A percentile compares a stretch with the other conserved stretches of the same genome.
Conservation (phyloP, 306 rosid species). For the Luffa acutangula region DNA sequence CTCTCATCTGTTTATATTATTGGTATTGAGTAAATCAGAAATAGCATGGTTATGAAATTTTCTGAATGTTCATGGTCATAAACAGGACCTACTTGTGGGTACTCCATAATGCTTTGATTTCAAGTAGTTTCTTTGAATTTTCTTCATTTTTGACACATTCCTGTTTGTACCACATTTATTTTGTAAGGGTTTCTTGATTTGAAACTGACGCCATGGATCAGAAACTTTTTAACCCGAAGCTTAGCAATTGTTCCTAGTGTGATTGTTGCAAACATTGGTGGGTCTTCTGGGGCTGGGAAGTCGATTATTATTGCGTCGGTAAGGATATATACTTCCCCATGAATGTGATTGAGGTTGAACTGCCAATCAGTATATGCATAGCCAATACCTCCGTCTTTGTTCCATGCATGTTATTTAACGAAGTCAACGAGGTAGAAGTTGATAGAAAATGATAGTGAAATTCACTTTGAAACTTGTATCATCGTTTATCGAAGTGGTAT, state of each 20-base stretch:
- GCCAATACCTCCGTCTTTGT: background rate
- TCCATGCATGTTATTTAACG: background rate
- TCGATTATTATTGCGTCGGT: constrained; percentile 88
- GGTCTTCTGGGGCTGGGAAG: constrained; percentile 89
- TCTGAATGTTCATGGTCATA: background rate
- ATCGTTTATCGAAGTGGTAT: background rate
- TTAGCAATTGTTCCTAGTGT: constrained; percentile 92
- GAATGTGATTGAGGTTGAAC: background rate
- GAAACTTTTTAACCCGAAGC: constrained; percentile 74
- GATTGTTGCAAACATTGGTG: constrained; percentile 80
- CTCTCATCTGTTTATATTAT: background rate
- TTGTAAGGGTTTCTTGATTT: constrained; percentile 83
- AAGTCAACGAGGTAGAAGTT: background rate
- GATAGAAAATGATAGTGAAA: background rate
- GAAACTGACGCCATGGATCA: constrained; percentile 65
- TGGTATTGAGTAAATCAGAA: background rate
- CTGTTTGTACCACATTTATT: background rate
- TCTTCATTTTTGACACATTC: background rate
- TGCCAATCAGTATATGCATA: background rate
- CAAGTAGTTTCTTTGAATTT: background rate
- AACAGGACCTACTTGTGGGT: background rate
- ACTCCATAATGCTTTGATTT: background rate
- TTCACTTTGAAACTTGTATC: background rate
- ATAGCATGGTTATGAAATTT: background rate
- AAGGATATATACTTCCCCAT: constrained; percentile 24